Evolutionary conservation across 176 grass and related monocot genomes (phyloP), one percentile per base, ranked within the genome.

Genomic region (Oropetium thomaeum): DNA sequence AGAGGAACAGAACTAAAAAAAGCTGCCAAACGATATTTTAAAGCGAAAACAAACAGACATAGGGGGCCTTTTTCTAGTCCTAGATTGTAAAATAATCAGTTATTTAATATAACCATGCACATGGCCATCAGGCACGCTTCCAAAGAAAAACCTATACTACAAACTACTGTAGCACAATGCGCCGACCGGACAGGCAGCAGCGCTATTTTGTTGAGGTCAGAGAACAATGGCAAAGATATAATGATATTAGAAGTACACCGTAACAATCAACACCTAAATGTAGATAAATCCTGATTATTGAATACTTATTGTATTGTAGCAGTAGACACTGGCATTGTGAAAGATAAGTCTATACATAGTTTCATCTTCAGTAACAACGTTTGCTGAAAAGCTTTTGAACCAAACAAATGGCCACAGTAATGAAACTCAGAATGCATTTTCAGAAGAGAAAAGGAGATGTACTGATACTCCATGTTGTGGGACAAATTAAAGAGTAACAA

Each of bases 1-100:
- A 58, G 64, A 80, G 31, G 77, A 83, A 20, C 34, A 40, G 62
- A 82, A 83, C 77, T 17, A 22, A 67, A 87, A 67, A 87, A 90
- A 87, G 84, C 80, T 87, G 80, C 65, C 23, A 73, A 41, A 57
- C 60, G 19, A 83, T 83, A 87, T 48, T 77, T 84, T 77, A 84
- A 81, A 87, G 71, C 60, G 52, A 68, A 76, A 80, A 25, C 70
- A 55, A 75, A 71, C 51, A 90, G 44, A 52, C 62, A 73, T 70
- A 82, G 75, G 62, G 62, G 44, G 30, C 11, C 53, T 68, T 88
- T 38, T 79, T 75, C 17, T 82, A 57, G 37, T 69, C 67, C 19
- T 88, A 63, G 44, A 59, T 53, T 69, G n/a, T 33, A 12, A 83
- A 74, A 67, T 51, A 72, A 27, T 76, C 20, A 69, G 61, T 3